phyloP scores from a whole-genome alignment of 1,284 basidiomycete species.

The Microbotryum silenes-acaulis region DNA sequence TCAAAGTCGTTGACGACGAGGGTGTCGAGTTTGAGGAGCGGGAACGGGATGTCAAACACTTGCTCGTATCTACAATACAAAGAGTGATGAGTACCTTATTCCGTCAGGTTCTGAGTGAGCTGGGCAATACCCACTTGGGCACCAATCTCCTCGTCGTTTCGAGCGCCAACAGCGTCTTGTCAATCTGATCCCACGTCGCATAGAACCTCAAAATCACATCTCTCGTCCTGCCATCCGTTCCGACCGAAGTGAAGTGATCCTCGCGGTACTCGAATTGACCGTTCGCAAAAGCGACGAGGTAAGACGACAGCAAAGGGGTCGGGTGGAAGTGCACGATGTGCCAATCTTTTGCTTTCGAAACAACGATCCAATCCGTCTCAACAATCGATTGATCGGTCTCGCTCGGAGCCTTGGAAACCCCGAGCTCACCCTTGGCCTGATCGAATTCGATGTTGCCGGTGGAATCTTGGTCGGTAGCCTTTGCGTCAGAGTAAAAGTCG shows the following conservation, averaged over 20 bases:
- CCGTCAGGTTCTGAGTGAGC: no score
- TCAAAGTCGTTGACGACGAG: conserved; percentile 66
- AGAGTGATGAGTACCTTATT: no score
- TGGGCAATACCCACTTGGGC: conserved; percentile 43
- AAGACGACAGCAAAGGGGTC: conserved; percentile 65
- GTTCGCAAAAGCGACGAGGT: conserved; percentile 87
- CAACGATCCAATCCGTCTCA: no score
- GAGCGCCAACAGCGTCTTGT: conserved; percentile 64
- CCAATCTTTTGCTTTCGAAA: conserved; percentile 34
- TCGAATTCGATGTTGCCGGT: conserved; percentile 30
- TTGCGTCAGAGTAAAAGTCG: conserved; percentile 32
- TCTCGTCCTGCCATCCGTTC: conserved; percentile 56
- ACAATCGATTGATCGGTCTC: no score
- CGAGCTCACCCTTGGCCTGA: conserved; percentile 26
- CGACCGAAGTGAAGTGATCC: conserved; percentile 66
- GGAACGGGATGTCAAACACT: conserved; percentile 37
- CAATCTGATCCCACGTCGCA: conserved; percentile 76
- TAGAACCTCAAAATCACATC: conserved; percentile 78
- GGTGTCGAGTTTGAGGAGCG: conserved; percentile 58
- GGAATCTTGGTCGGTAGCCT: conserved; percentile 39
- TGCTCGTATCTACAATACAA: conserved; percentile 61
- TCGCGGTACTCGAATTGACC: conserved; percentile 70
- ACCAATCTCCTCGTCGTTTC: conserved; percentile 80
- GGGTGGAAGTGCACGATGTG: conserved; percentile 37
- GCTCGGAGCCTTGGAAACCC: no score